Percentiles rank a stretch among this genome's conserved stretches.
Conservation (phyloP, 1,284 basidiomycete species). For the Melampsora larici-populina region DNA sequence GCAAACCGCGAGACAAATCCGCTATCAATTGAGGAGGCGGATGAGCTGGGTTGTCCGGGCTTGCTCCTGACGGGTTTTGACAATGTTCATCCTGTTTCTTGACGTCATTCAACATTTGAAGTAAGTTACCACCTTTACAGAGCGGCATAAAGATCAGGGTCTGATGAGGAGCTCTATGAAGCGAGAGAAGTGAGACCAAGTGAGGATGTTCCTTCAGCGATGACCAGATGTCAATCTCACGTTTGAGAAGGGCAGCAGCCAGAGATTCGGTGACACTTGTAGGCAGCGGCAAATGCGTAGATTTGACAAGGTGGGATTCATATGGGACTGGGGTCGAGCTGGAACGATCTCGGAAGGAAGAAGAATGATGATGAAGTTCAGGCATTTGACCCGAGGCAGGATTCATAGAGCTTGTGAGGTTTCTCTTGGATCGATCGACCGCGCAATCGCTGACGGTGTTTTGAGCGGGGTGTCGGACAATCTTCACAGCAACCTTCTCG, state of each 20-base stretch:
- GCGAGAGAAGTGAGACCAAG: conserved; percentile 74
- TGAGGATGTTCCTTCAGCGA: conserved; percentile 64
- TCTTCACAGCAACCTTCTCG: conserved; percentile 73
- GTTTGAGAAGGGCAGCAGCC: conserved; percentile 62
- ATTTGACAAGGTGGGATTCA: conserved; percentile 57
- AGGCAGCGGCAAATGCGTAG: conserved; percentile 58
- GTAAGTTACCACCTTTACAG: conserved; percentile 78
- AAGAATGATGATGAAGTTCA: conserved; percentile 37
- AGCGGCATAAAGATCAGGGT: conserved; percentile 80
- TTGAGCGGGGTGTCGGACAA: conserved; percentile 58
- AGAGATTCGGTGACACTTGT: conserved; percentile 55
- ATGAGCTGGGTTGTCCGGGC: neutral
- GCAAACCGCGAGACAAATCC: conserved; percentile 1
- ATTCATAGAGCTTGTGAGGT: neutral
- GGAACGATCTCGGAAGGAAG: conserved; percentile 42
- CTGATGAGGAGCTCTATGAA: conserved; percentile 64
- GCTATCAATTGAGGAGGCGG: conserved; percentile 18
- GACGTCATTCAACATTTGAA: conserved; percentile 68
- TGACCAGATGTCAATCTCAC: conserved; percentile 76
- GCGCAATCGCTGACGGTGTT: neutral
- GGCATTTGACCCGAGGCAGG: neutral
- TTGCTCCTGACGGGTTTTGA: neutral
- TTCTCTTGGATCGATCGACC: neutral
- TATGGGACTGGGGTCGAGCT: conserved; percentile 32
- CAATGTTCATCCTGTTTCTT: neutral